phyloP scores from a whole-genome alignment of 179 eudicot genomes.

The Gypsophila paniculata region DNA sequence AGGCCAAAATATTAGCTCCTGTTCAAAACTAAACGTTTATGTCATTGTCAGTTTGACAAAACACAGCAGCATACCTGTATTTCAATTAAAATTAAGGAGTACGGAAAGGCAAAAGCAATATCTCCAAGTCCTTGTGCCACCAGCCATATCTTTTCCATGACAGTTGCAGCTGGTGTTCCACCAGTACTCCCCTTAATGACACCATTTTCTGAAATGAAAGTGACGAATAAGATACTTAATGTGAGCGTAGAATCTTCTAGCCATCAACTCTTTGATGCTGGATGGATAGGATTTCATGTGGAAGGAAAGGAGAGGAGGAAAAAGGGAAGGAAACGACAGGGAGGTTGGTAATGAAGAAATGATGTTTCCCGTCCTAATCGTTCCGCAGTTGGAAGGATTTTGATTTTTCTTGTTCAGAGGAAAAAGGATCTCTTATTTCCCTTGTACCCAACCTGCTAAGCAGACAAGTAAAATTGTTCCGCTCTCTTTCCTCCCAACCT shows the following conservation, averaged over 20 bases:
- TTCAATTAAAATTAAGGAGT: conserved; percentile 60
- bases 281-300: background rate
- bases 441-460: background rate
- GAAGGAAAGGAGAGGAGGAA: background rate
- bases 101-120: conserved; percentile 81
- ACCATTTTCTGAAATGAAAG: conserved; percentile 43
- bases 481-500: background rate
- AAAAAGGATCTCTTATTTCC: background rate
- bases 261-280: background rate
- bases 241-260: background rate
- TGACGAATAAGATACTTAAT: background rate
- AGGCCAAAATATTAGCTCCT: conserved; percentile 7
- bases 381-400: background rate
- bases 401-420: background rate
- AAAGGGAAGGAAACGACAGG: background rate
- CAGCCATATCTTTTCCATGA: conserved; percentile 57
- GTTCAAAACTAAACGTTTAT: background rate
- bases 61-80: conserved; percentile 50
- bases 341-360: background rate
- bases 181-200: conserved; percentile 42
- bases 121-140: conserved; percentile 69
- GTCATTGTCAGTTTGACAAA: background rate
- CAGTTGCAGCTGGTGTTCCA: conserved; percentile 46
- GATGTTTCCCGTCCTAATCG: background rate
- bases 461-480: background rate